Evolutionary conservation across 495 filamentous ascomycete genomes (phyloP).

Genomic region (Xylaria castorea): DNA sequence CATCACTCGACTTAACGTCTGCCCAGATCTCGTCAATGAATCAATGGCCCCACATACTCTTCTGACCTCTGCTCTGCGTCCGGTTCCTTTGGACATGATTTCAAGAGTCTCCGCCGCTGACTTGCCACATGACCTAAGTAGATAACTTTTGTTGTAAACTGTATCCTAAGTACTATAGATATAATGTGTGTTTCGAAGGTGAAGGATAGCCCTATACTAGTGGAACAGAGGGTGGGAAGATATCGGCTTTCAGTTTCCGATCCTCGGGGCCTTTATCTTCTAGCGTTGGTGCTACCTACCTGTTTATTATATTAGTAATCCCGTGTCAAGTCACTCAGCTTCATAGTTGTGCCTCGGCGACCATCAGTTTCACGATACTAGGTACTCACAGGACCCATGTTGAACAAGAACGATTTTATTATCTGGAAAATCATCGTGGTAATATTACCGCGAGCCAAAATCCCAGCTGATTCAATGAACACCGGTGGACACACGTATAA

Average conservation of each 20-base stretch:
- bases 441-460: not conserved
- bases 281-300: not conserved
- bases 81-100: not conserved
- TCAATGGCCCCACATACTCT: not conserved
- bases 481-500: not conserved
- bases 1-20: not conserved
- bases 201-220: not conserved
- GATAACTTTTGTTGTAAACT: not conserved
- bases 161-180: not conserved
- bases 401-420: not conserved
- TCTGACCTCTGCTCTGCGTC: conserved; percentile 9
- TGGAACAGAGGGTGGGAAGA: not conserved
- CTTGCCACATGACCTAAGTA: conserved; percentile 18
- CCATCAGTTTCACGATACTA: not conserved
- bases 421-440: not conserved
- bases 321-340: not conserved
- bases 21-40: not conserved
- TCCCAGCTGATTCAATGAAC: not conserved
- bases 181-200: not conserved
- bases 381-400: not conserved
- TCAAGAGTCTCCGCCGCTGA: conserved; percentile 6
- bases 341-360: not conserved
- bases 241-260: conserved; percentile 1
- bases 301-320: conserved; percentile 4
- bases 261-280: conserved; percentile 2